Conservation (phyloP, 495 filamentous ascomycete species). For the Daldinia caldariorum region DNA sequence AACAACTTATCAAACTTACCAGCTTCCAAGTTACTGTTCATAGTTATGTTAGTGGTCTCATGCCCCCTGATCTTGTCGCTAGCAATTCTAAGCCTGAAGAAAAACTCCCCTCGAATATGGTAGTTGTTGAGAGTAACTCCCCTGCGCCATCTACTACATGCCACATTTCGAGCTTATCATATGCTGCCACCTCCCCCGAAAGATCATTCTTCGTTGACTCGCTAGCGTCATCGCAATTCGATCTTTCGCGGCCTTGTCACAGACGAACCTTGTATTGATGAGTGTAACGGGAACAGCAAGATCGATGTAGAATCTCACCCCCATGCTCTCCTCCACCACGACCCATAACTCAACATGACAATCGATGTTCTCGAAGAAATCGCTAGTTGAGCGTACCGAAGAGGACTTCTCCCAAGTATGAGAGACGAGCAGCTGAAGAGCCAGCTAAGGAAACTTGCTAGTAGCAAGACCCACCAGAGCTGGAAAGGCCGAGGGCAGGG, state of each 20-base stretch:
- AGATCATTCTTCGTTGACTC: slow-evolving; percentile 1
- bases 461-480: no score
- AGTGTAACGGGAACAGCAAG: not conserved
- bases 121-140: slow-evolving; percentile 36
- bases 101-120: slow-evolving; percentile 30
- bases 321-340: not conserved
- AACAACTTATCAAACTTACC: not conserved
- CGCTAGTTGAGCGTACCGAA: slow-evolving; percentile 14
- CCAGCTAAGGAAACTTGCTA: slow-evolving; percentile 30
- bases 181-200: slow-evolving; percentile 4
- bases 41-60: slow-evolving; percentile 16
- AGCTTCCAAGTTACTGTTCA: slow-evolving; percentile 29
- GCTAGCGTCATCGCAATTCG: not conserved
- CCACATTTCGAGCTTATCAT: slow-evolving; percentile 31
- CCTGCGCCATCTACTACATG: slow-evolving; percentile 37
- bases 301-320: slow-evolving; percentile 16
- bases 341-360: slow-evolving; percentile 4
- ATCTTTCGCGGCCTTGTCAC: slow-evolving; percentile 3
- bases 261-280: not conserved
- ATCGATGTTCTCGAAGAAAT: slow-evolving; percentile 11
- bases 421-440: slow-evolving; percentile 3
- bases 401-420: not conserved
- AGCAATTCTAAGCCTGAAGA: slow-evolving; percentile 15
- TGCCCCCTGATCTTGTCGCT: slow-evolving; percentile 28
- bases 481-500: not conserved